Evolutionary conservation across 768 basidiomycete genomes (phyloP), one percentile per base, ranked within the genome.

Genomic region (Rhodocollybia butyracea): DNA sequence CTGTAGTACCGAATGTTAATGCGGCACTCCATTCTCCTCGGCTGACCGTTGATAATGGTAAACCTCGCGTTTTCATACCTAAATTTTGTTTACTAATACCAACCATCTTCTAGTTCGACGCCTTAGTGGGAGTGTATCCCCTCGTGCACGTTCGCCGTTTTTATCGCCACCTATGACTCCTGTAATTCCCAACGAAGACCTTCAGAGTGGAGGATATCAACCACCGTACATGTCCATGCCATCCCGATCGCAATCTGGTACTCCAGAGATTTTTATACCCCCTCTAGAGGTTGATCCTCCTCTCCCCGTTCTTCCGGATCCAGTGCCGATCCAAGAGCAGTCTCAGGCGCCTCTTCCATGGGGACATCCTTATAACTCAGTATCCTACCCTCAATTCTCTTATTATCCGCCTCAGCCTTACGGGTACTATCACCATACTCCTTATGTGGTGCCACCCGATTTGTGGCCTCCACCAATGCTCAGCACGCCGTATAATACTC

Each of bases 241-340:
- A 17, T 30, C 38, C 7, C 38, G 51, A 7, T 53, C 51, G 6
- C 51, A 40, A 40, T 39, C 51, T 21, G 27, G 30, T 3, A 53
- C 51, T 26, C 51, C 51, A 3, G 51, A 53, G 11, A 53, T 53
- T 26, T 53, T 53, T 10, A 53, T 53, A 29, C 51, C 51, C 10
- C 51, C 51, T 26, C 40, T 41, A 12, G 26, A 29, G 15, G 22
- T 19, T 6, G 32, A 50, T 24, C 31, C 31, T 31, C 12, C 40
- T 29, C 17, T n/a, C 2, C 51, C 51, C n/a, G 17, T 31, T n/a
- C 15, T 27, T 17, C 27, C 51, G n/a, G 39, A 53, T 53, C 51
- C 51, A 24, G 39, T 53, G 4, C 51, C 51, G 21, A 40, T 53
- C 11, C 27, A 40, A 30, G 51, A 41, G 7, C 51, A 10, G 13